A percentile compares a stretch with the other conserved stretches of the same genome.
These are phyloP conservation scores for Pisolithus microcarpus DNA, from an alignment of 768 basidiomycete genomes.

Conservation along the genomic window DNA sequence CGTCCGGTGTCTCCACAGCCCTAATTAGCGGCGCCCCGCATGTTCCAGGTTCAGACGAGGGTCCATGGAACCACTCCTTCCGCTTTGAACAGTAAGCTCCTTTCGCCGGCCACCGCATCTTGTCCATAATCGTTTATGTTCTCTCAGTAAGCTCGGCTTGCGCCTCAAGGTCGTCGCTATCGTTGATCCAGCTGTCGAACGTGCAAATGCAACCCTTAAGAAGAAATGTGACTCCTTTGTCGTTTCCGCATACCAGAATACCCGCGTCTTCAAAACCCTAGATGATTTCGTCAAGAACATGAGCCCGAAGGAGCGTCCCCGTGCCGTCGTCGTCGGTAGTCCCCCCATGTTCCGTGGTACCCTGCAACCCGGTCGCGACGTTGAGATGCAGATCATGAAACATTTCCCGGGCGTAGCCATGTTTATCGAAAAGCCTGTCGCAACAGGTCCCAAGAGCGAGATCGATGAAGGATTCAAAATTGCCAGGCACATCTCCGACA, in stretches of 20 bases:
- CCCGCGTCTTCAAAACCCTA: slow-evolving; percentile 75
- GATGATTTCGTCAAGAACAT: slow-evolving; percentile 77
- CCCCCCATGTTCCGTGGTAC: slow-evolving; percentile 93
- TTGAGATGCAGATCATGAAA: slow-evolving; percentile 83
- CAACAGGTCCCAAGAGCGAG: slow-evolving; percentile 68
- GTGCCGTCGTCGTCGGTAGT: slow-evolving; percentile 81
- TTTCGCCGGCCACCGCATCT: background rate
- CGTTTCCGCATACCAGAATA: slow-evolving; percentile 86
- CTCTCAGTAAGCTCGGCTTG: slow-evolving; percentile 78
- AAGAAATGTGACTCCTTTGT: slow-evolving; percentile 93
- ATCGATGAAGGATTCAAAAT: slow-evolving; percentile 65
- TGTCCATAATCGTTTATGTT: slow-evolving; percentile 1
- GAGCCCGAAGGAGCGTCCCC: slow-evolving; percentile 58
- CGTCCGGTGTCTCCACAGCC: background rate
- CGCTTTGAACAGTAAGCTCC: slow-evolving; percentile 73
- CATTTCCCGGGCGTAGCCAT: slow-evolving; percentile 82
- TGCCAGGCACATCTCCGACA: slow-evolving; percentile 61
- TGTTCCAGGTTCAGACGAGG: slow-evolving; percentile 68
- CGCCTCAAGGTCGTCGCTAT: slow-evolving; percentile 94
- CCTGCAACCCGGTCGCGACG: slow-evolving; percentile 64
- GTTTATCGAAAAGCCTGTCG: slow-evolving; percentile 91
- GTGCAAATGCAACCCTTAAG: slow-evolving; percentile 71
- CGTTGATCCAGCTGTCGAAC: slow-evolving; percentile 83
- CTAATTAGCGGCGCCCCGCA: slow-evolving; percentile 4
- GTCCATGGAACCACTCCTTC: slow-evolving; percentile 91